Evolutionary conservation across 2,329 filamentous ascomycete species (phyloP).

Genomic region (Sarocladium strictum): DNA sequence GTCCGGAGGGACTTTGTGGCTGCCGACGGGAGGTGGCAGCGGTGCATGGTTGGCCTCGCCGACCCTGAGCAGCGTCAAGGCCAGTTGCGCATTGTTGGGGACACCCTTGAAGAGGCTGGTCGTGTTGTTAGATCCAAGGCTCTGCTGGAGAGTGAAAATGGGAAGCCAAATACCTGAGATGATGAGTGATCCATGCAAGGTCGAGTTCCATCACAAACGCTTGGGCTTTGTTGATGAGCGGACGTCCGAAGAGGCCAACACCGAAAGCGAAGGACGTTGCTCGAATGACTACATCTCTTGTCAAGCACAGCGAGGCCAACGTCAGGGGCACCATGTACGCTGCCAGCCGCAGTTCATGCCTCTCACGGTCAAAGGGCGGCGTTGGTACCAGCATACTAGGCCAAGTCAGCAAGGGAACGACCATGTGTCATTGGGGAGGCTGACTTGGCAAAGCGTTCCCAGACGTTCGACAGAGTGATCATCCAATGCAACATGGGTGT

Average conservation of each 20-base stretch:
- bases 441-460: conserved; percentile 34
- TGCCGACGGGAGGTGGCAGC: conserved; percentile 44
- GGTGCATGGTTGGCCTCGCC: conserved; percentile 72
- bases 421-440: background rate
- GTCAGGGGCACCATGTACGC: background rate
- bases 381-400: conserved; percentile 46
- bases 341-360: background rate
- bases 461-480: conserved; percentile 33
- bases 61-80: conserved; percentile 68
- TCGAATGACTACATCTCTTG: background rate
- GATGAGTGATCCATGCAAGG: conserved; percentile 43
- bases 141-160: conserved; percentile 26
- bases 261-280: background rate
- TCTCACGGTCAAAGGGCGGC: conserved; percentile 40
- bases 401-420: background rate
- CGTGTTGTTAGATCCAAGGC: conserved; percentile 51
- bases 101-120: conserved; percentile 71
- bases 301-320: background rate
- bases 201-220: conserved; percentile 51
- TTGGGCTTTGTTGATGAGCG: background rate
- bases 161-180: background rate
- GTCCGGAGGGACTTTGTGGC: background rate
- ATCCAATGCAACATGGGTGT: conserved; percentile 57
- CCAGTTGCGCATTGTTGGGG: conserved; percentile 74
- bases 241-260: background rate